Conservation (phyloP, 176 grass and related monocot genomes). For the Luzula sylvatica region DNA sequence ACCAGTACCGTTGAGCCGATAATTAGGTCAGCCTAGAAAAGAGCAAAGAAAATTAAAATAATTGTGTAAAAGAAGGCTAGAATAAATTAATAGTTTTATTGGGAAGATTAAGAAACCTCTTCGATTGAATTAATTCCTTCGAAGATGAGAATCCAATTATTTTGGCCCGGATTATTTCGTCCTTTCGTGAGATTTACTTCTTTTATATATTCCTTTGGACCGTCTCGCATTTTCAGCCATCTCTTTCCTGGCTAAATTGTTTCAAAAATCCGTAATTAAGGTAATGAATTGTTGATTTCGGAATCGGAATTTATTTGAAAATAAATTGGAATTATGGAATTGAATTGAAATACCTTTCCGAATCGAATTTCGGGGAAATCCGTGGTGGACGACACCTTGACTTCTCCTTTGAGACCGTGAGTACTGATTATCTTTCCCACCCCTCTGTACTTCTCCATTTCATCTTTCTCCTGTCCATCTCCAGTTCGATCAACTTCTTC, state of each 20-base stretch:
- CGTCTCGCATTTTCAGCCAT: slow-evolving; percentile 59
- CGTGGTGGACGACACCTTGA: slow-evolving; percentile 60
- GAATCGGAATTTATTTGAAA: too few relatives aligned
- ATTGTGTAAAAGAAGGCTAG: not conserved
- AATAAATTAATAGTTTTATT: not conserved
- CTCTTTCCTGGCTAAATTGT: slow-evolving; percentile 57
- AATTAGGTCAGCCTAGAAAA: slow-evolving; percentile 59
- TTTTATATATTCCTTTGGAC: slow-evolving; percentile 42
- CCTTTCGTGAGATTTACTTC: slow-evolving; percentile 52
- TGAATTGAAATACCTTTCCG: slow-evolving; percentile 31
- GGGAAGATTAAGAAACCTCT: slow-evolving; percentile 32
- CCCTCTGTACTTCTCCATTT: slow-evolving; percentile 32
- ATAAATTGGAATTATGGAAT: too few relatives aligned
- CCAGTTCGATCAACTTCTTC: slow-evolving; percentile 7
- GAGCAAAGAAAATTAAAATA: slow-evolving; percentile 19
- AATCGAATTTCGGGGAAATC: slow-evolving; percentile 86
- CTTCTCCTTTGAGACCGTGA: slow-evolving; percentile 78
- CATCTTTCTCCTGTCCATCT: not conserved
- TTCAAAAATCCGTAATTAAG: too few relatives aligned
- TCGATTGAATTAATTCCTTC: slow-evolving; percentile 59
- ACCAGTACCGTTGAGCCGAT: slow-evolving; percentile 78
- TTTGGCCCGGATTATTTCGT: slow-evolving; percentile 61
- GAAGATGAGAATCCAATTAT: slow-evolving; percentile 76
- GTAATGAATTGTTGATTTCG: too few relatives aligned
- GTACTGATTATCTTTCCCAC: slow-evolving; percentile 56